A percentile compares a stretch with the other conserved stretches of the same genome.
Conservation (phyloP, 495 filamentous ascomycete genomes). For the Terfezia boudieri region DNA sequence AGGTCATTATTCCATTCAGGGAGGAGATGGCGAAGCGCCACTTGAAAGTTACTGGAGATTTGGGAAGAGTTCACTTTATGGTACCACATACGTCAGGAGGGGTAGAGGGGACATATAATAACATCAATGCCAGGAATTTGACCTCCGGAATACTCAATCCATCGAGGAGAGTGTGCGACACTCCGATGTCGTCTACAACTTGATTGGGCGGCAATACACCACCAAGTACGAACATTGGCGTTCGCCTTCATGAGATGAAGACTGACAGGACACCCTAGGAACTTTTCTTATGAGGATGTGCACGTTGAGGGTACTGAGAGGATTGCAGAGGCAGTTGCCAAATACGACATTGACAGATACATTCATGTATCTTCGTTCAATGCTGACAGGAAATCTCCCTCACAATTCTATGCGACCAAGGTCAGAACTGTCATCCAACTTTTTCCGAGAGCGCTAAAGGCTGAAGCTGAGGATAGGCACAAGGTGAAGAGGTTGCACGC, state of each 20-base stretch:
- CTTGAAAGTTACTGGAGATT: slow-evolving; percentile 81
- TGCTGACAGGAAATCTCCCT: slow-evolving; percentile 54
- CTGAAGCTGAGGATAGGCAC: slow-evolving; percentile 30
- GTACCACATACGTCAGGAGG: slow-evolving; percentile 23
- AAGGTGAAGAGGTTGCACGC: slow-evolving; percentile 62
- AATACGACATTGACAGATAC: slow-evolving; percentile 95
- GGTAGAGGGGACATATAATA: not conserved
- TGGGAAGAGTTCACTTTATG: slow-evolving; percentile 70
- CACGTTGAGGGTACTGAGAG: slow-evolving; percentile 88
- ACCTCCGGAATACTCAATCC: slow-evolving; percentile 81
- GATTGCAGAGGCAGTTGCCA: slow-evolving; percentile 86
- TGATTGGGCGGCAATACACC: slow-evolving; percentile 78
- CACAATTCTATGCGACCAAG: slow-evolving; percentile 80
- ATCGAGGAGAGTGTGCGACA: slow-evolving; percentile 93
- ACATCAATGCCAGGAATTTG: slow-evolving; percentile 46
- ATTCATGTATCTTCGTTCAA: slow-evolving; percentile 95
- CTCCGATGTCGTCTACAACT: slow-evolving; percentile 91
- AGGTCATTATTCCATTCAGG: slow-evolving; percentile 75
- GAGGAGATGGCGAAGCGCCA: slow-evolving; percentile 97
- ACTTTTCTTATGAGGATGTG: slow-evolving; percentile 80
- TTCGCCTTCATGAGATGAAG: not conserved
- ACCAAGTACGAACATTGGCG: slow-evolving; percentile 49
- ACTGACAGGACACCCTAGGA: slow-evolving; percentile 29
- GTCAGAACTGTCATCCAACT: slow-evolving; percentile 21
- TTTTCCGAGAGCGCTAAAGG: not conserved